Base-by-base conservation (phyloP, 1,284 basidiomycete species). In the Afroboletus lepidellus region DNA sequence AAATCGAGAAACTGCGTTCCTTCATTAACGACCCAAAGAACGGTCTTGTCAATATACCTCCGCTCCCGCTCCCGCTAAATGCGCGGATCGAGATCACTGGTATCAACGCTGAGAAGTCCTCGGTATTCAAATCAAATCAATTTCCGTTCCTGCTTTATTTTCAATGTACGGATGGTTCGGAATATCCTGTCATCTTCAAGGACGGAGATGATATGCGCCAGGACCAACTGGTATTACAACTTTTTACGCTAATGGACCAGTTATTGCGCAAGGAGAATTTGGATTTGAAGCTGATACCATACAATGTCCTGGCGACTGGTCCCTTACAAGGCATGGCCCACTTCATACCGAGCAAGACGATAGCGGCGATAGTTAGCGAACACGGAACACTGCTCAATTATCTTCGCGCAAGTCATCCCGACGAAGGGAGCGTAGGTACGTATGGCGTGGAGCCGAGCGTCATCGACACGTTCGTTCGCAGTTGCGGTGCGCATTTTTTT, bases 141-240 rank as follows among this genome's bases (percentile, higher is more conserved):
- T 92, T 89, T 58, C 97, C 97, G 0, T 78, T 99, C 44, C 78
- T 96, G 18, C 77, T 99, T 12, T 93, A 91, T 72, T 96, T 98
- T 68, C 86, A 92, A 64, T 88, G 88, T 56, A 72, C 83, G 37
- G 80, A 87, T 57, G 81, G 86, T 7, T 77, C 78, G 32, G 88
- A 94, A 65, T 99, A 92, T 69, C 90, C 94, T 0, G 81, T 98
- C 45, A 99, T 99, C 58, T 98, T 98, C 79, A 99, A 99, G 72
- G 95, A 98, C 60, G 97, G 97, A 7, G 97, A 99, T 67, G 97
- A 99, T 67, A 85, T 99, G 77, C 86, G 96, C 20, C 97, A 99
- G 69, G 96, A 98, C 67, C 96, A 98, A 70, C 83, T 98, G 29
- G 95, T 98, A 23, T 91, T 98, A 48, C 96, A 99, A 69, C 79